Evolutionary conservation across 2,329 filamentous ascomycete genomes (phyloP).

Genomic region (Nothomitra cinnamomea): DNA sequence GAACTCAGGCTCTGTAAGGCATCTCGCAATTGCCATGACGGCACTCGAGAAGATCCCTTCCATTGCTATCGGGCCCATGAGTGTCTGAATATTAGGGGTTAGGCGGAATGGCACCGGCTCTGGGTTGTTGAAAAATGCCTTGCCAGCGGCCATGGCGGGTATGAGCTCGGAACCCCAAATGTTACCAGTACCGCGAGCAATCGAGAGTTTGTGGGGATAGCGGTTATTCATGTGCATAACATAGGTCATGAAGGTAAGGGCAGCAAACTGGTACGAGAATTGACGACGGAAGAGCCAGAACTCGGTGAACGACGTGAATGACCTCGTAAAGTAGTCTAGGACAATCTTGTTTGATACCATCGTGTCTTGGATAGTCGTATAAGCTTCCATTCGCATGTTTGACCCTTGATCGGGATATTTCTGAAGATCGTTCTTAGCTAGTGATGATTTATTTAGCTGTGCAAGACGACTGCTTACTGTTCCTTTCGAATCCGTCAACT

Average conservation of each 20-base stretch:
- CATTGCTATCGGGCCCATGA: slow-evolving; percentile 90
- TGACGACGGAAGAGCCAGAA: slow-evolving; percentile 98
- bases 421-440: slow-evolving; percentile 22
- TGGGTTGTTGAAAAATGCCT: slow-evolving; percentile 84
- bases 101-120: slow-evolving; percentile 95
- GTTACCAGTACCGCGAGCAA: slow-evolving; percentile 72
- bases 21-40: slow-evolving; percentile 91
- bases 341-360: slow-evolving; percentile 73
- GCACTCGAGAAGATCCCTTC: slow-evolving; percentile 93
- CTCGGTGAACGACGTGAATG: slow-evolving; percentile 76
- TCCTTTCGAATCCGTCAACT: slow-evolving; percentile 51
- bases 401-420: slow-evolving; percentile 52
- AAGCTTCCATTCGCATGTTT: slow-evolving; percentile 72
- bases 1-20: slow-evolving; percentile 72
- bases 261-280: slow-evolving; percentile 88
- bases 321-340: slow-evolving; percentile 75
- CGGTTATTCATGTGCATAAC: slow-evolving; percentile 94
- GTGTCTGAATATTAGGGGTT: slow-evolving; percentile 84
- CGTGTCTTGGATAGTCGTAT: slow-evolving; percentile 83
- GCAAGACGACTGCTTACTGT: slow-evolving; percentile 20
- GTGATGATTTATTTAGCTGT: slow-evolving; percentile 10
- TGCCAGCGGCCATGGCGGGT: slow-evolving; percentile 67
- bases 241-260: slow-evolving; percentile 96
- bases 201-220: slow-evolving; percentile 89
- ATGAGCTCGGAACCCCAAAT: slow-evolving; percentile 95